A percentile compares a stretch with the other conserved stretches of the same genome.
phyloP scores from a whole-genome alignment of 2,329 filamentous ascomycete species.

The Blastomyces emzantsi region DNA sequence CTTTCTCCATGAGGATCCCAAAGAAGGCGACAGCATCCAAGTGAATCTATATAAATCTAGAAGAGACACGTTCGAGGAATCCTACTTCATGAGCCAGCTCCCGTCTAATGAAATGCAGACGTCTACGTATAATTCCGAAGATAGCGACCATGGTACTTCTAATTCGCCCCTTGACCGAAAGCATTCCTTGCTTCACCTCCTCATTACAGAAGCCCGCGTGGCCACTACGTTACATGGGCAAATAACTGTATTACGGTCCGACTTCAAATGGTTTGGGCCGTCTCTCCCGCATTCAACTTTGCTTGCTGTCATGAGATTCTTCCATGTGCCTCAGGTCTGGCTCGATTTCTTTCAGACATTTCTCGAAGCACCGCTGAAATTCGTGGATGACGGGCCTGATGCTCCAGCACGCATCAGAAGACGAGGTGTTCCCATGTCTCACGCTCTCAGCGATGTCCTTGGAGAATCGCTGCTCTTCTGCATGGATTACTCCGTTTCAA shows the following conservation, averaged over 20 bases:
- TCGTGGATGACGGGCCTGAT: slow-evolving; percentile 45
- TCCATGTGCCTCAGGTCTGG: slow-evolving; percentile 51
- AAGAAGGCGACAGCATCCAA: slow-evolving; percentile 8
- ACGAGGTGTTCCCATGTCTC: slow-evolving; percentile 52
- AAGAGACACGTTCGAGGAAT: slow-evolving; percentile 31
- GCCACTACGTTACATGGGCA: slow-evolving; percentile 41
- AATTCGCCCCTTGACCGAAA: slow-evolving; percentile 43
- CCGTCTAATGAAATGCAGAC: slow-evolving; percentile 35
- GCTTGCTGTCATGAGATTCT: slow-evolving; percentile 47
- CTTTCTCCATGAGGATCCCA: slow-evolving; percentile 30
- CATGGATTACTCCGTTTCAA: slow-evolving; percentile 56
- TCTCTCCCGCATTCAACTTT: slow-evolving; percentile 53
- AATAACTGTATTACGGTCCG: slow-evolving; percentile 48
- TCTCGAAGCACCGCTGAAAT: slow-evolving; percentile 51
- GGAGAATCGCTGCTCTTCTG: slow-evolving; percentile 55
- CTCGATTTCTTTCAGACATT: slow-evolving; percentile 52
- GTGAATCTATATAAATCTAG: slow-evolving; percentile 26
- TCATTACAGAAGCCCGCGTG: slow-evolving; percentile 48
- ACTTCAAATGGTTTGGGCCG: slow-evolving; percentile 52
- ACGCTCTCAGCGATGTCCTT: slow-evolving; percentile 51
- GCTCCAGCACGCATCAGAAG: slow-evolving; percentile 39
- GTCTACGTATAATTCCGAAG: slow-evolving; percentile 34
- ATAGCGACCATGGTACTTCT: slow-evolving; percentile 29
- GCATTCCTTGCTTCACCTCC: slow-evolving; percentile 48
- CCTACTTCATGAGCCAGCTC: slow-evolving; percentile 51